These are phyloP conservation scores for Hypoxylon perforatum DNA, from an alignment of 495 filamentous ascomycete species.

Conservation along the genomic window DNA sequence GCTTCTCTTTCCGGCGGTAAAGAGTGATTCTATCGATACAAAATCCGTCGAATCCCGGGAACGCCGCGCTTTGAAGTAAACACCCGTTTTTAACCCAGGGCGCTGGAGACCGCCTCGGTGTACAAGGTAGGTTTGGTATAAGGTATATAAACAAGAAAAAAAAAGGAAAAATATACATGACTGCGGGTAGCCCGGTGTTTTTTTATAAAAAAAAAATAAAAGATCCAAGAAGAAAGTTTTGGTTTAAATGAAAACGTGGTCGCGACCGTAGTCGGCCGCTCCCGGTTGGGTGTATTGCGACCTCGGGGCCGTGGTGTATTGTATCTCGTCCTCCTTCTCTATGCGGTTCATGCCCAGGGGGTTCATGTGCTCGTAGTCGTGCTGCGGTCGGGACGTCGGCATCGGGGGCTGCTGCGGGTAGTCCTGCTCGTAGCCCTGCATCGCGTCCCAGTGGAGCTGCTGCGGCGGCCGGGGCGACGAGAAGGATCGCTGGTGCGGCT, in stretches of 20 bases:
- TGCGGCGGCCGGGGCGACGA: constrained; percentile 59
- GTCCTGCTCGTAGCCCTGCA: constrained; percentile 45
- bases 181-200: constrained; percentile 4
- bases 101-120: constrained; percentile 12
- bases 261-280: constrained; percentile 30
- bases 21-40: constrained; percentile 34
- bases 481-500: constrained; percentile 58
- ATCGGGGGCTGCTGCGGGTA: constrained; percentile 36
- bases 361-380: constrained; percentile 51
- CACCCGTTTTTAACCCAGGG: constrained; percentile 14
- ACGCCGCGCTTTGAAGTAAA: constrained; percentile 37
- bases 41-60: constrained; percentile 33
- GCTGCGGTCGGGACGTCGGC: constrained; percentile 25
- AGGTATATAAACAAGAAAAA: background rate
- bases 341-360: constrained; percentile 61
- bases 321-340: constrained; percentile 45
- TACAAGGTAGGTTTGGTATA: constrained; percentile 8
- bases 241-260: constrained; percentile 45
- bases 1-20: background rate
- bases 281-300: constrained; percentile 39
- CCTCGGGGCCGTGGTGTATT: constrained; percentile 27
- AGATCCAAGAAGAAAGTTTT: constrained; percentile 12
- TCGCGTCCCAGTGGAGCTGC: constrained; percentile 53
- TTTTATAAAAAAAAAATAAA: no score
- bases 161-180: constrained; percentile 25